These are phyloP conservation scores for Leucosporidium creatinivorum DNA, from an alignment of 768 basidiomycete species.

Conservation along the genomic window DNA sequence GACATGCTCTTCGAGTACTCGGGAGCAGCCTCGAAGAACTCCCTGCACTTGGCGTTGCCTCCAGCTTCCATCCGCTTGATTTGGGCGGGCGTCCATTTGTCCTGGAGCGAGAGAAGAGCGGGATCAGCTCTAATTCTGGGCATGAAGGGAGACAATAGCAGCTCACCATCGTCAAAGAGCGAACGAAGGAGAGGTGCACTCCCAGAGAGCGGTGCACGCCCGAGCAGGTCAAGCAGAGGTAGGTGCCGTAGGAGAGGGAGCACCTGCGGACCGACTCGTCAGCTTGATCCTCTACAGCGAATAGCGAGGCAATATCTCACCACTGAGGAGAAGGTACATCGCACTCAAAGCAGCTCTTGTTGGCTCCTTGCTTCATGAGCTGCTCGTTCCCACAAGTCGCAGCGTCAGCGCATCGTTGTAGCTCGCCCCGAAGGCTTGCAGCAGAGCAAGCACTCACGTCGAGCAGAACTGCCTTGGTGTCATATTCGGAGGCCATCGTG, in stretches of 20 bases:
- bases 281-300: too few species aligned
- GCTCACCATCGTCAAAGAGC: conserved; percentile 11
- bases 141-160: neutral
- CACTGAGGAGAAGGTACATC: neutral
- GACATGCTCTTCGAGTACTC: conserved; percentile 56
- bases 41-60: conserved; percentile 72
- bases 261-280: conserved; percentile 25
- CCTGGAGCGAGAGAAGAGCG: neutral
- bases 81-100: conserved; percentile 36
- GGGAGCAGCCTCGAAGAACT: conserved; percentile 69
- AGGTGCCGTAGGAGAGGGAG: conserved; percentile 51
- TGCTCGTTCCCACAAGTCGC: neutral
- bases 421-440: neutral
- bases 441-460: conserved; percentile 6
- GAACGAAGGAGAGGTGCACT: conserved; percentile 60
- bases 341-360: conserved; percentile 31
- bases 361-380: conserved; percentile 20
- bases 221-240: conserved; percentile 69
- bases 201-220: conserved; percentile 79
- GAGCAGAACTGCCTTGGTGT: conserved; percentile 23
- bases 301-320: too few species aligned
- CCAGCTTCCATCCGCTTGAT: conserved; percentile 72
- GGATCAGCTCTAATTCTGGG: too few species aligned
- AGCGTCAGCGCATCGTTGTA: neutral
- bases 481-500: conserved; percentile 26